Evolutionary conservation across 2,329 filamentous ascomycete species (phyloP).

Genomic region (Tolypocladium inflatum): DNA sequence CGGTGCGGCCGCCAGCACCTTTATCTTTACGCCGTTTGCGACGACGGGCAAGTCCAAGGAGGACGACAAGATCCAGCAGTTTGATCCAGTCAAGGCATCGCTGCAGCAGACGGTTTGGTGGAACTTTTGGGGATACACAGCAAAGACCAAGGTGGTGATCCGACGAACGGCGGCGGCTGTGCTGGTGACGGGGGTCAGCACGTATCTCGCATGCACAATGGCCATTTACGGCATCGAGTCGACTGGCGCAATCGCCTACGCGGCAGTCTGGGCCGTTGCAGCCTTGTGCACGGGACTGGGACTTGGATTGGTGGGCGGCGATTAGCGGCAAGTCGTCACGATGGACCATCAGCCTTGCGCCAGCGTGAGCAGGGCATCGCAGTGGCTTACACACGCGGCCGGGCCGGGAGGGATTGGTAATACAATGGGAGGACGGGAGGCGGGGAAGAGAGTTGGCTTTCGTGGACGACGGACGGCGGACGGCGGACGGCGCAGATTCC

Average conservation of each 20-base stretch:
- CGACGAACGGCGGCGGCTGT: conserved; percentile 53
- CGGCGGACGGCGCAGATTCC: background rate
- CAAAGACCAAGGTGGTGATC: conserved; percentile 53
- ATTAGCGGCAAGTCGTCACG: conserved; percentile 11
- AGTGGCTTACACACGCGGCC: background rate
- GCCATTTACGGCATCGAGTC: conserved; percentile 63
- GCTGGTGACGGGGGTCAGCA: conserved; percentile 46
- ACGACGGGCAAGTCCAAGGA: conserved; percentile 38
- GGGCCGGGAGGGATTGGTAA: background rate
- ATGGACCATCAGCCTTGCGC: background rate
- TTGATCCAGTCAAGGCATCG: conserved; percentile 55
- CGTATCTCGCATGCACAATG: conserved; percentile 54
- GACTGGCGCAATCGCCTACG: conserved; percentile 62
- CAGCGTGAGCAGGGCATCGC: background rate
- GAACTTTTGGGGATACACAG: conserved; percentile 62
- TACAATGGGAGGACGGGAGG: background rate
- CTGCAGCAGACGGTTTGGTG: conserved; percentile 61
- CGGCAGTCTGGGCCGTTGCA: conserved; percentile 63
- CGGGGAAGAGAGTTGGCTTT: background rate
- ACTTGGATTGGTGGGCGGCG: conserved; percentile 41
- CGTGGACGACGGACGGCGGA: background rate
- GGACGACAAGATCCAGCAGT: conserved; percentile 40
- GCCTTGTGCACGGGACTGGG: conserved; percentile 48
- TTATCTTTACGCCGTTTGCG: conserved; percentile 66
- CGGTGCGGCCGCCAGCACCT: conserved; percentile 62